Evolutionary conservation across 345 rosid genomes (phyloP).

Genomic region (Noccaea caerulescens): DNA sequence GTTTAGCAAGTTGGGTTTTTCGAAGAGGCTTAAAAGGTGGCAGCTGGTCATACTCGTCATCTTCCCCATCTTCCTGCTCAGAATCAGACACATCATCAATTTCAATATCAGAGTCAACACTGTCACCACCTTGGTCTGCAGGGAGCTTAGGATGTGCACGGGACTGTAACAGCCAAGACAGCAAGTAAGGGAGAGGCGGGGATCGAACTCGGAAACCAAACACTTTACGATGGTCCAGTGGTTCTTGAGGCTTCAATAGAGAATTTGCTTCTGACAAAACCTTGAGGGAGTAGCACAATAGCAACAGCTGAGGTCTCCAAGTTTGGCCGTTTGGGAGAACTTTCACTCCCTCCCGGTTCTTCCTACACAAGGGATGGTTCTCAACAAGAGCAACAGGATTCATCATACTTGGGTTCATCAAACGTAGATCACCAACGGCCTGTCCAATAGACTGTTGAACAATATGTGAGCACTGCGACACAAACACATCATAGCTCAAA

Average conservation of each 20-base stretch:
- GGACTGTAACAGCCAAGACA: slow-evolving; percentile 95
- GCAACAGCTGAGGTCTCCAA: slow-evolving; percentile 84
- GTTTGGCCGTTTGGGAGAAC: slow-evolving; percentile 91
- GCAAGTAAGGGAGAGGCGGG: slow-evolving; percentile 89
- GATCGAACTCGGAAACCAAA: slow-evolving; percentile 87
- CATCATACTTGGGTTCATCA: slow-evolving; percentile 91
- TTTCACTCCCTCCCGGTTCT: slow-evolving; percentile 85
- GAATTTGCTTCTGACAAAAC: slow-evolving; percentile 80
- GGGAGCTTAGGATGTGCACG: slow-evolving; percentile 83
- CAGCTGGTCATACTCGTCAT: slow-evolving; percentile 87
- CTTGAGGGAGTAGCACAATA: slow-evolving; percentile 84
- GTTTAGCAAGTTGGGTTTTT: slow-evolving; percentile 76
- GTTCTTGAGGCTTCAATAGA: slow-evolving; percentile 78
- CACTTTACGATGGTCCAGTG: slow-evolving; percentile 75
- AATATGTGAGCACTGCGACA: slow-evolving; percentile 89
- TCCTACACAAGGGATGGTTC: slow-evolving; percentile 85
- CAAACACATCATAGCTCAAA: slow-evolving; percentile 84
- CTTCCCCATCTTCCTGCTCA: slow-evolving; percentile 78
- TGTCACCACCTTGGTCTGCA: slow-evolving; percentile 79
- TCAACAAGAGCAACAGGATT: slow-evolving; percentile 91
- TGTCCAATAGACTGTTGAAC: slow-evolving; percentile 95
- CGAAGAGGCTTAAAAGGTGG: slow-evolving; percentile 93
- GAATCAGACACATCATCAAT: slow-evolving; percentile 80
- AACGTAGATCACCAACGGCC: slow-evolving; percentile 86
- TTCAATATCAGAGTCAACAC: slow-evolving; percentile 79